Percentiles rank a stretch among this genome's conserved stretches.
These are phyloP conservation scores for Tulasnella sp. DNA, from an alignment of 768 basidiomycete genomes.

Conservation along the genomic window DNA sequence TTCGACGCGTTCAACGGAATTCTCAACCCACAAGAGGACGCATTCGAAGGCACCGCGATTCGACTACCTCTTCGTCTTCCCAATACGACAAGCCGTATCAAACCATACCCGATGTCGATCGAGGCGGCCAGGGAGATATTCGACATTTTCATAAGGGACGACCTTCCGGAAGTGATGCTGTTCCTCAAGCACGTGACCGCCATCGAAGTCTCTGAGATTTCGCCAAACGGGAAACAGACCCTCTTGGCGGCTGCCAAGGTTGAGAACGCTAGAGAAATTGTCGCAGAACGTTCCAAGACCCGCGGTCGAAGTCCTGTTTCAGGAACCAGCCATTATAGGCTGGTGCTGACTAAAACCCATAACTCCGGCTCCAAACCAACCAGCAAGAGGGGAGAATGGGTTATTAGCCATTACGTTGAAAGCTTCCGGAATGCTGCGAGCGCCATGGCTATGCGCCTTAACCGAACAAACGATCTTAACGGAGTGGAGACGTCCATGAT, in stretches of 20 bases:
- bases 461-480: neutral
- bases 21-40: neutral
- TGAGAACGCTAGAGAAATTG: no score
- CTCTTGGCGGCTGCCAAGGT: neutral
- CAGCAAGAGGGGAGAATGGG: neutral
- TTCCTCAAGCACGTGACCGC: slow-evolving; percentile 24
- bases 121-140: slow-evolving; percentile 46
- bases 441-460: neutral
- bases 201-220: slow-evolving; percentile 1
- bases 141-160: slow-evolving; percentile 20
- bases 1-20: neutral
- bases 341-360: neutral
- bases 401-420: slow-evolving; percentile 30
- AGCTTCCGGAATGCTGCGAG: slow-evolving; percentile 34
- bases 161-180: neutral
- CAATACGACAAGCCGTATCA: slow-evolving; percentile 36
- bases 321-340: no score
- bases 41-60: slow-evolving; percentile 42
- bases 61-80: slow-evolving; percentile 47
- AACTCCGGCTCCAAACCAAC: neutral
- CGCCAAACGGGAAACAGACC: no score
- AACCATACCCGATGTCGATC: slow-evolving; percentile 41
- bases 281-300: no score
- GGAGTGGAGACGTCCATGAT: slow-evolving; percentile 32
- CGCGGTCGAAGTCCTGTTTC: no score